Conservation (phyloP, 495 filamentous ascomycete species). For the Tuber brumale region DNA sequence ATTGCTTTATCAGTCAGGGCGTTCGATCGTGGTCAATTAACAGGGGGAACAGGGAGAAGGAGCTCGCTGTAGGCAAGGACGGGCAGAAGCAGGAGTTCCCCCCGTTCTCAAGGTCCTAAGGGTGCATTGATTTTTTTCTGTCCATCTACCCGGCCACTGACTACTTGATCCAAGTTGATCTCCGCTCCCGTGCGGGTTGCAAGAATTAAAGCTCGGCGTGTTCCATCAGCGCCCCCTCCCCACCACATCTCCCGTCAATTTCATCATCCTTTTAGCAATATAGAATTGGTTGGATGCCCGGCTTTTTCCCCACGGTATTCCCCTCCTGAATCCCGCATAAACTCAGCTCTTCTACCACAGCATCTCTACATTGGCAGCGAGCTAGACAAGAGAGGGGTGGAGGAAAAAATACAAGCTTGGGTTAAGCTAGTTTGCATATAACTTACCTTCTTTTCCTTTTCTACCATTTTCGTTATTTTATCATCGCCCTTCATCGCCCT, state of each 20-base stretch:
- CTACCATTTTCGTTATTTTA: not conserved
- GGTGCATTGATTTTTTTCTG: not conserved
- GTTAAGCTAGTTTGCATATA: not conserved
- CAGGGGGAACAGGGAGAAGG: not conserved
- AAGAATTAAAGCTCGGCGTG: not conserved
- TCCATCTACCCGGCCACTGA: not conserved
- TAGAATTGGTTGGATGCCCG: not conserved
- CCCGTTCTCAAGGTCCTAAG: not conserved
- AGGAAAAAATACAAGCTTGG: not conserved
- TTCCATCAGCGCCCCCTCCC: not conserved
- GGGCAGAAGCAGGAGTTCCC: constrained; percentile 2
- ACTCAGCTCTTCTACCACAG: not conserved
- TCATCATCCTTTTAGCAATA: not conserved
- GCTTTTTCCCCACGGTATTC: not conserved
- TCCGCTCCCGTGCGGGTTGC: not conserved
- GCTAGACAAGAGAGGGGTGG: not conserved
- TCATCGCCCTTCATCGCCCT: not conserved
- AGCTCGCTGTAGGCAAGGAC: not conserved
- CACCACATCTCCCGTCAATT: not conserved
- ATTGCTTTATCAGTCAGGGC: not conserved
- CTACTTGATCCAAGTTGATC: not conserved
- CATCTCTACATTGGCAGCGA: not conserved
- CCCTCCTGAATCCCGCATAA: not conserved
- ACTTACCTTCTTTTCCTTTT: not conserved
- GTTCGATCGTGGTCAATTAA: not conserved